These are phyloP conservation scores for Durotheca rogersii DNA, from an alignment of 495 filamentous ascomycete species.

Conservation along the genomic window DNA sequence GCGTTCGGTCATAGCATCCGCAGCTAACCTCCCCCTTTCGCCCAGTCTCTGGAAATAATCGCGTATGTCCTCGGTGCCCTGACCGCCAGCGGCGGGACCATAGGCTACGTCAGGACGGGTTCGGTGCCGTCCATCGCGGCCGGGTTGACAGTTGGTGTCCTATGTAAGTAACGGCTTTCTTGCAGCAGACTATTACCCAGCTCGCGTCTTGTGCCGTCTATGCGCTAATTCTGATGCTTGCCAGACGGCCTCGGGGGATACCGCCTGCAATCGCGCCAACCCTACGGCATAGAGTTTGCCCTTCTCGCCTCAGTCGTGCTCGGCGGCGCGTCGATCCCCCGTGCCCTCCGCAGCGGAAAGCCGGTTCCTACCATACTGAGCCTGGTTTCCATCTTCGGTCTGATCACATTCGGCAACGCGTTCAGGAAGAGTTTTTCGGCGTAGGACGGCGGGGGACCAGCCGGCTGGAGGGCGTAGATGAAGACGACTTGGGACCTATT, in stretches of 20 bases:
- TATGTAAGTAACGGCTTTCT: constrained; percentile 43
- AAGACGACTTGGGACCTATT: neutral
- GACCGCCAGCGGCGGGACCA: constrained; percentile 81
- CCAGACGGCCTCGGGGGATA: constrained; percentile 66
- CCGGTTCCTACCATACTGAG: constrained; percentile 74
- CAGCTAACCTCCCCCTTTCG: constrained; percentile 16
- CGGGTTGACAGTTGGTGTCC: constrained; percentile 73
- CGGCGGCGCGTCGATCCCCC: constrained; percentile 77
- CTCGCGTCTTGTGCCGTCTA: neutral
- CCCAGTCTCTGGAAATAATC: constrained; percentile 32
- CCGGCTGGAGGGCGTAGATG: constrained; percentile 2
- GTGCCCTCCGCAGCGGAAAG: constrained; percentile 78
- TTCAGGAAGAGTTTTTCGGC: constrained; percentile 42
- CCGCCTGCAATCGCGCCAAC: constrained; percentile 62
- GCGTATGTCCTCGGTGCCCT: constrained; percentile 78
- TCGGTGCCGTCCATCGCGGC: constrained; percentile 84
- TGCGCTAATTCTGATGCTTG: constrained; percentile 10
- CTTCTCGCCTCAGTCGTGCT: constrained; percentile 79
- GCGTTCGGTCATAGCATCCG: neutral
- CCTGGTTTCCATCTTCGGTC: constrained; percentile 58
- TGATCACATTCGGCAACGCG: constrained; percentile 62
- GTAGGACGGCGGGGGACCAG: neutral
- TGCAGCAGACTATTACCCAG: neutral
- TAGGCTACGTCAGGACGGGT: constrained; percentile 77
- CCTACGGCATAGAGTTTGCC: constrained; percentile 73